These are phyloP conservation scores for Mycena albidolilacea DNA, from an alignment of 768 basidiomycete genomes.

Conservation along the genomic window DNA sequence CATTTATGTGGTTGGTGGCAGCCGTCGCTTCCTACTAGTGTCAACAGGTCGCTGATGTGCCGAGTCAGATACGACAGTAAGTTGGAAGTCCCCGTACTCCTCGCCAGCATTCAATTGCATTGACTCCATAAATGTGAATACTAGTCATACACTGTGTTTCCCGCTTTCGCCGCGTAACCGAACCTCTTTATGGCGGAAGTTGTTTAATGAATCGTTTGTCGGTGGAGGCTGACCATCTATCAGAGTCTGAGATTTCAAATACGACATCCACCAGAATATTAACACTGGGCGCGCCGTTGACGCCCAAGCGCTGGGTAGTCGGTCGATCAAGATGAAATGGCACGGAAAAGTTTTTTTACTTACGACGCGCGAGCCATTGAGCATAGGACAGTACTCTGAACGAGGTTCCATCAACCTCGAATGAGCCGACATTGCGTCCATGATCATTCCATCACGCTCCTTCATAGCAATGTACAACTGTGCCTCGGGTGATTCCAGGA, in stretches of 20 bases:
- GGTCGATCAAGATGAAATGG: not conserved
- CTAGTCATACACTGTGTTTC: no score
- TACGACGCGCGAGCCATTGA: slow-evolving; percentile 30
- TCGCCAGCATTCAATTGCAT: no score
- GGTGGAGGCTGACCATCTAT: slow-evolving; percentile 22
- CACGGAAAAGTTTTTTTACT: not conserved
- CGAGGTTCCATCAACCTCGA: slow-evolving; percentile 4
- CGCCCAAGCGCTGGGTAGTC: slow-evolving; percentile 31
- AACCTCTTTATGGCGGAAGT: not conserved
- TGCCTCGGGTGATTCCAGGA: not conserved
- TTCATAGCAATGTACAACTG: slow-evolving; percentile 39
- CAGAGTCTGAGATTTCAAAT: slow-evolving; percentile 34
- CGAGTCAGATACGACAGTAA: no score
- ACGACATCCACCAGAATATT: slow-evolving; percentile 35
- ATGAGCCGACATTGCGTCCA: slow-evolving; percentile 3
- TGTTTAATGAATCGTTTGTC: slow-evolving; percentile 26
- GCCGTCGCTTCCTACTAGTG: no score
- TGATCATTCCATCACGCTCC: slow-evolving; percentile 34
- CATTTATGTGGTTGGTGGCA: no score
- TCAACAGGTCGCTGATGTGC: no score
- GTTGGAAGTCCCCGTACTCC: no score
- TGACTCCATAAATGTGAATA: no score
- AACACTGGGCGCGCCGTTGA: slow-evolving; percentile 30
- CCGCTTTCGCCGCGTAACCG: no score
- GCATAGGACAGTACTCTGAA: slow-evolving; percentile 23